These are phyloP conservation scores for Sugiyamaella boreocaroliniensis DNA, from an alignment of 805 yeast species.

Conservation along the genomic window DNA sequence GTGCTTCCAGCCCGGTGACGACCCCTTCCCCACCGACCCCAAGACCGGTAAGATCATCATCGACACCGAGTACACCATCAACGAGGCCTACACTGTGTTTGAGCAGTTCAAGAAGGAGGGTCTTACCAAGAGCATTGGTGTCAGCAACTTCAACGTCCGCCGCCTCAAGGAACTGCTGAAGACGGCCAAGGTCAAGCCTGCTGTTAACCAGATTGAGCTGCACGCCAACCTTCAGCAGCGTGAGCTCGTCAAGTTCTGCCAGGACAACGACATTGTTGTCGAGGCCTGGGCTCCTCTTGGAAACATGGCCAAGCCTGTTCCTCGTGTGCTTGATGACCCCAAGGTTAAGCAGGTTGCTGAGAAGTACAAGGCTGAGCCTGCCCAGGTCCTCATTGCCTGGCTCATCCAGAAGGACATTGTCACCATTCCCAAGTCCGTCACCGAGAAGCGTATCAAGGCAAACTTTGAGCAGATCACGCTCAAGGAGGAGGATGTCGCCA, in stretches of 20 bases:
- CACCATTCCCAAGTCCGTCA: constrained; percentile 73
- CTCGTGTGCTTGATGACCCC: constrained; percentile 43
- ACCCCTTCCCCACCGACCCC: constrained; percentile 23
- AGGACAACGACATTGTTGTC: constrained; percentile 39
- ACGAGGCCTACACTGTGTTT: constrained; percentile 46
- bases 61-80: constrained; percentile 20
- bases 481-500: constrained; percentile 34
- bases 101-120: constrained; percentile 49
- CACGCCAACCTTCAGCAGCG: constrained; percentile 44
- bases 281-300: constrained; percentile 68
- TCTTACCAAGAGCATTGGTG: constrained; percentile 59
- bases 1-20: constrained; percentile 34
- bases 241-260: constrained; percentile 39
- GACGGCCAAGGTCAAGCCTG: constrained; percentile 43
- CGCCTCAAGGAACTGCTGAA: constrained; percentile 57
- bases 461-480: constrained; percentile 52
- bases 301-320: constrained; percentile 38
- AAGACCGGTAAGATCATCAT: constrained; percentile 22
- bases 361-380: constrained; percentile 45
- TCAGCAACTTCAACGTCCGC: constrained; percentile 62
- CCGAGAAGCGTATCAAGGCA: constrained; percentile 52
- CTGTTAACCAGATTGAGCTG: constrained; percentile 58
- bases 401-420: constrained; percentile 67
- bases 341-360: constrained; percentile 48
- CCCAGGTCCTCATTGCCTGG: constrained; percentile 71